These are phyloP conservation scores for Trametes pubescens DNA, from an alignment of 1,284 basidiomycete genomes.

Conservation along the genomic window DNA sequence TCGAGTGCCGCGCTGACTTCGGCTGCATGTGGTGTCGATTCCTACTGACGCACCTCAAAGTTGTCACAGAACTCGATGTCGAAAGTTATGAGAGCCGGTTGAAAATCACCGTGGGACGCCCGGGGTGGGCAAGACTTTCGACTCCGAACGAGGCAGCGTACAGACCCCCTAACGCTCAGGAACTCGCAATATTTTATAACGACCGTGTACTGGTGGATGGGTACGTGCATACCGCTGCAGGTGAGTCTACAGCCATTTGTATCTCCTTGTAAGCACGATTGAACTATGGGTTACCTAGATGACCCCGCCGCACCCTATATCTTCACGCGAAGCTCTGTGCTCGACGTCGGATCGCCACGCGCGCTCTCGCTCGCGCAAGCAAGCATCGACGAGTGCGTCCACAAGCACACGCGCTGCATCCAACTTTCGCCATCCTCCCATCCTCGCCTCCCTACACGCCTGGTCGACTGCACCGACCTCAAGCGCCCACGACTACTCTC, in stretches of 20 bases:
- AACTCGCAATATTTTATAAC: background rate
- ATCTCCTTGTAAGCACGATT: no score
- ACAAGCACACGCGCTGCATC: conserved; percentile 1
- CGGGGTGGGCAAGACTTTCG: no score
- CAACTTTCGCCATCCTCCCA: background rate
- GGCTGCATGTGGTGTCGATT: background rate
- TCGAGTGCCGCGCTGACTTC: background rate
- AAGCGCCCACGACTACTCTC: background rate
- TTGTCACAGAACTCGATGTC: no score
- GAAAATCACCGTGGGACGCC: no score
- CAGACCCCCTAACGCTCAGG: background rate
- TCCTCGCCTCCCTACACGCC: conserved; percentile 17
- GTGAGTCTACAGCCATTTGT: no score
- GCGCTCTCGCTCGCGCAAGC: background rate
- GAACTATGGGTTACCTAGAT: no score
- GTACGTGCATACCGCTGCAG: background rate
- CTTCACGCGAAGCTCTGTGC: background rate
- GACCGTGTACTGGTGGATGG: background rate
- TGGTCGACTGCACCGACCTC: conserved; percentile 20
- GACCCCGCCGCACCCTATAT: background rate
- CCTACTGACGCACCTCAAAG: background rate
- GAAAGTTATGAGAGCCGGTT: no score
- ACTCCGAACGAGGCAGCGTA: no score
- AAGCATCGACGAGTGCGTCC: conserved; percentile 1
- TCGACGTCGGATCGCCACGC: background rate